Conservation (phyloP, 2,329 filamentous ascomycete species). For the Trichoderma brevicompactum region DNA sequence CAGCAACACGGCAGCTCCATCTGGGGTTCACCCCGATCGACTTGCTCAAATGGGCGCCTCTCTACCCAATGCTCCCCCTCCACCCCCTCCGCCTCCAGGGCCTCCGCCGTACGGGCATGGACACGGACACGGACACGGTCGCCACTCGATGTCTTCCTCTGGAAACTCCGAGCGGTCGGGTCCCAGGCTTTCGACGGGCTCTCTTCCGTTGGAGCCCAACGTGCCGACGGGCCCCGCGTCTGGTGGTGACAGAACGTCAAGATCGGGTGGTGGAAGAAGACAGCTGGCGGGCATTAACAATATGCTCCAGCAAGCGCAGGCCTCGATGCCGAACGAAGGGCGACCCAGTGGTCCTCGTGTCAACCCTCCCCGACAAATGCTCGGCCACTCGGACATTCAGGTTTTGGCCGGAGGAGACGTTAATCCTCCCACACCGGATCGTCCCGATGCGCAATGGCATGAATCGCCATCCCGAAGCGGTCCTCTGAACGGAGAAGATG, state of each 20-base stretch:
- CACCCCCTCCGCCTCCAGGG: constrained; percentile 41
- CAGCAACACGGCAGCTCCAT: constrained; percentile 34
- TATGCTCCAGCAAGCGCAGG: constrained; percentile 58
- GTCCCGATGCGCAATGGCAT: constrained; percentile 50
- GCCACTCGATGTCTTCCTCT: constrained; percentile 40
- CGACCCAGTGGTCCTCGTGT: constrained; percentile 44
- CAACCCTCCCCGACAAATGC: constrained; percentile 46
- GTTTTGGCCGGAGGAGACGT: constrained; percentile 60
- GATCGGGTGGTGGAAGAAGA: constrained; percentile 50
- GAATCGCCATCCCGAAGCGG: constrained; percentile 38
- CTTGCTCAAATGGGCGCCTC: constrained; percentile 51
- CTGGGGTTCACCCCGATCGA: constrained; percentile 56
- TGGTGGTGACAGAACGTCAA: constrained; percentile 42
- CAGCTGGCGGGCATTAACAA: constrained; percentile 65
- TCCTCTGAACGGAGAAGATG: constrained; percentile 40
- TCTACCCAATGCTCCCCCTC: constrained; percentile 28
- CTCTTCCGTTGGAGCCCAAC: constrained; percentile 36
- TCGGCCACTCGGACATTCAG: constrained; percentile 61
- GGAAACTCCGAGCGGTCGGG: constrained; percentile 42
- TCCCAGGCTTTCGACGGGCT: constrained; percentile 35
- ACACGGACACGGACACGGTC: constrained; percentile 34
- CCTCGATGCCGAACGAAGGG: constrained; percentile 45
- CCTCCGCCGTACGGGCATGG: constrained; percentile 35
- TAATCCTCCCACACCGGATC: constrained; percentile 53
- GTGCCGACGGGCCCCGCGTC: constrained; percentile 47